These are phyloP conservation scores for Trichophyton simii DNA, from an alignment of 2,329 filamentous ascomycete species.

Conservation along the genomic window DNA sequence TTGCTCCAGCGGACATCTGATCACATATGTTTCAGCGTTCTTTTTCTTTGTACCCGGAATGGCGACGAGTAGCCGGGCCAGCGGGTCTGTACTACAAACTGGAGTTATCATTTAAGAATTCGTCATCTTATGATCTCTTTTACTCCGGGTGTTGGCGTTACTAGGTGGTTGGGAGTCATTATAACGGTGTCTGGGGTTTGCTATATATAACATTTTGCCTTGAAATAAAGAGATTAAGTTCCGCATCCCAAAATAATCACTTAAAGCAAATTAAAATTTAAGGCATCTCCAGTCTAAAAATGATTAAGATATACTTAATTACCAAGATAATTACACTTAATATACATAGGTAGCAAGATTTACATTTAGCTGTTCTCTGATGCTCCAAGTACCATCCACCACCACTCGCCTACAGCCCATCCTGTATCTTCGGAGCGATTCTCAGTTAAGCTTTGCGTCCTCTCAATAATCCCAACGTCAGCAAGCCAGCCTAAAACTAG, in stretches of 20 bases:
- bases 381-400: constrained; percentile 18
- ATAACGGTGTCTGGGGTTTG: background rate
- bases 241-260: no score
- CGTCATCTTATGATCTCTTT: background rate
- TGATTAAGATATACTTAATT: background rate
- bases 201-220: background rate
- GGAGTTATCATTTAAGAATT: background rate
- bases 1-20: background rate
- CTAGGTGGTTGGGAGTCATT: background rate
- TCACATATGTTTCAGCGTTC: background rate
- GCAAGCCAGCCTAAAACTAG: constrained; percentile 32
- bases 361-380: background rate
- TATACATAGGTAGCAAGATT: background rate
- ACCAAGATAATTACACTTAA: background rate
- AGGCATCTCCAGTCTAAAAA: no score
- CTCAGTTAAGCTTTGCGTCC: constrained; percentile 13
- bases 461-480: constrained; percentile 17
- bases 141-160: background rate
- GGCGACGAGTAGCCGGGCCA: background rate
- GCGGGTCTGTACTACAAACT: background rate
- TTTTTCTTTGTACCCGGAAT: background rate
- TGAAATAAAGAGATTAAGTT: no score
- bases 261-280: no score
- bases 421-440: constrained; percentile 13
- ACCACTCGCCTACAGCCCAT: constrained; percentile 29